Evolutionary conservation across 495 filamentous ascomycete genomes (phyloP).

Genomic region (Cladorrhinum samala): DNA sequence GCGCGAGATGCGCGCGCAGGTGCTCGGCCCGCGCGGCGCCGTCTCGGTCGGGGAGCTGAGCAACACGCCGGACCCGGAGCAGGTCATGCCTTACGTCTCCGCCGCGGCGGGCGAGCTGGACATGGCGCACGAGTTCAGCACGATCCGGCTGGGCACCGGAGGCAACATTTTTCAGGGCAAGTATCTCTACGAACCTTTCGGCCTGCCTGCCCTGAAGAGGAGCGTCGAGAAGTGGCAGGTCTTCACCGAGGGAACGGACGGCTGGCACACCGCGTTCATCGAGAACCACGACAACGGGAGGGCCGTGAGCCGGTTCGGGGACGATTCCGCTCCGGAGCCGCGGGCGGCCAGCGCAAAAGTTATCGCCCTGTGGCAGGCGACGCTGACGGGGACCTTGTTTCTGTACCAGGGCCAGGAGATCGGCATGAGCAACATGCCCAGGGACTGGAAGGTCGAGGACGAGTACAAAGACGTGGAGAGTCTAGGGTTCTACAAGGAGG

Average conservation of each 20-base stretch:
- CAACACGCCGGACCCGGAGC: slow-evolving; percentile 44
- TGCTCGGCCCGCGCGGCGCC: slow-evolving; percentile 50
- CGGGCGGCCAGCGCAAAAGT: slow-evolving; percentile 52
- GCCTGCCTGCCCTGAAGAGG: slow-evolving; percentile 47
- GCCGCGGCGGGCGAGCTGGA: slow-evolving; percentile 51
- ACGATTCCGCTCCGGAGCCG: slow-evolving; percentile 41
- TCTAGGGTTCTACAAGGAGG: slow-evolving; percentile 50
- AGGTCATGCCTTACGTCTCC: slow-evolving; percentile 51
- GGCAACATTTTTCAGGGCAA: slow-evolving; percentile 13
- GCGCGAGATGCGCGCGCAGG: slow-evolving; percentile 46
- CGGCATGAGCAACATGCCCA: slow-evolving; percentile 57
- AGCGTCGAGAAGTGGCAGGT: slow-evolving; percentile 53
- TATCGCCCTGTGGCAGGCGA: slow-evolving; percentile 52
- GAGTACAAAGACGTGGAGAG: slow-evolving; percentile 62
- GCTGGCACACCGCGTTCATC: slow-evolving; percentile 63
- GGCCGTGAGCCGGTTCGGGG: slow-evolving; percentile 50
- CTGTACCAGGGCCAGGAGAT: slow-evolving; percentile 66
- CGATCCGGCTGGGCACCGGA: slow-evolving; percentile 50
- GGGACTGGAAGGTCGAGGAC: slow-evolving; percentile 47
- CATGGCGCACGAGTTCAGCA: slow-evolving; percentile 66
- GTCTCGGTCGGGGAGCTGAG: slow-evolving; percentile 64
- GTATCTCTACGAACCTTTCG: slow-evolving; percentile 19
- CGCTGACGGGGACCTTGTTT: slow-evolving; percentile 37
- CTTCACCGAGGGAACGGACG: slow-evolving; percentile 53
- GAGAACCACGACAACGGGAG: slow-evolving; percentile 65